Conservation (phyloP, 176 grass and related monocot genomes). For the Puccinellia tenuiflora region DNA sequence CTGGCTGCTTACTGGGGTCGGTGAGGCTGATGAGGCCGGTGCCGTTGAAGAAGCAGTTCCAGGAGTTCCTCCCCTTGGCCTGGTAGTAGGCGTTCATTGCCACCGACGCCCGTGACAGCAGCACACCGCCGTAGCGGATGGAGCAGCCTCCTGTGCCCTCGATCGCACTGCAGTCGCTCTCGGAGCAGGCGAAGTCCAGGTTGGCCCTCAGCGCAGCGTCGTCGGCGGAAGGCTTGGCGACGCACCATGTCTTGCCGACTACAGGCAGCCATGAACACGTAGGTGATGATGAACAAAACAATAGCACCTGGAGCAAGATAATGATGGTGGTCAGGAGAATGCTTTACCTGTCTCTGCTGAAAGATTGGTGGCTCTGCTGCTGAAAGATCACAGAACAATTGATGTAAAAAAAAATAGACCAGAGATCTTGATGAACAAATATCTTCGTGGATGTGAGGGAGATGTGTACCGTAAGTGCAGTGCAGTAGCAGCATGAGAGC, state of each 20-base stretch:
- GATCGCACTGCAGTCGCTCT: conserved; percentile 36
- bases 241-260: conserved; percentile 51
- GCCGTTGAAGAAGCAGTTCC: conserved; percentile 65
- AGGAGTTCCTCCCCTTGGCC: conserved; percentile 38
- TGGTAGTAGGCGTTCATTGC: conserved; percentile 64
- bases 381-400: not conserved
- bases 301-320: not conserved
- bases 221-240: conserved; percentile 24
- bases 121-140: not conserved
- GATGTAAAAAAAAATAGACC: not conserved
- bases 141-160: conserved; percentile 28
- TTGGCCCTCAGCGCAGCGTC: conserved; percentile 28
- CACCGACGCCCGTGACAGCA: conserved; percentile 19
- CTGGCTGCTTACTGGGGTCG: conserved; percentile 54
- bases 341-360: not conserved
- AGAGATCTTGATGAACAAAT: not conserved
- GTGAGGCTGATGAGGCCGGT: conserved; percentile 46
- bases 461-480: not conserved
- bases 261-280: not conserved
- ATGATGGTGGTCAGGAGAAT: not conserved
- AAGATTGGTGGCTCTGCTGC: not conserved
- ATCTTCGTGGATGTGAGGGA: not conserved
- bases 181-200: conserved; percentile 49
- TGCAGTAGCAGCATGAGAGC: not conserved
- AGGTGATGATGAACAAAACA: not conserved